A percentile compares a stretch with the other conserved stretches of the same genome.
phyloP scores from a whole-genome alignment of 2,329 filamentous ascomycete species.

The Xylariales sp. region DNA sequence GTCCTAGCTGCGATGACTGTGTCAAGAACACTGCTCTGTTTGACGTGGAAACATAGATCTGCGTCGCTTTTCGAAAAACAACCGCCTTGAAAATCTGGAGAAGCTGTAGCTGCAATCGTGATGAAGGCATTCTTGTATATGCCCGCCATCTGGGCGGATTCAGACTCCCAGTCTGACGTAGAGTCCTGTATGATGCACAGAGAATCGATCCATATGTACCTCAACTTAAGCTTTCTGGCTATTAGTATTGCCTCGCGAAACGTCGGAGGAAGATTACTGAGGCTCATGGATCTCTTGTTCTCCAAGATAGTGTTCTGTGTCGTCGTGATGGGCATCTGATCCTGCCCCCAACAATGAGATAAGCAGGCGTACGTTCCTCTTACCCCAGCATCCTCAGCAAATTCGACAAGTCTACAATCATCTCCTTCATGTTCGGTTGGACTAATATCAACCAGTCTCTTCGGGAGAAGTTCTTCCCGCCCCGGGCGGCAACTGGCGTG shows the following conservation, averaged over 20 bases:
- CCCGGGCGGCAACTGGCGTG: too few species aligned
- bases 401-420: too few species aligned
- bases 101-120: neutral
- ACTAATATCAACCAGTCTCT: too few species aligned
- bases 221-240: neutral
- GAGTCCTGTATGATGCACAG: neutral
- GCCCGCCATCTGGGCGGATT: neutral
- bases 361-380: neutral
- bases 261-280: neutral
- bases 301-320: neutral
- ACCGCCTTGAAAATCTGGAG: too few species aligned
- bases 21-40: too few species aligned
- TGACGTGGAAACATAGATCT: too few species aligned
- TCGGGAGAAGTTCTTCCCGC: too few species aligned
- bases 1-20: too few species aligned
- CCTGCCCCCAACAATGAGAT: neutral
- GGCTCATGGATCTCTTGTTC: neutral
- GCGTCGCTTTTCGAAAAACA: too few species aligned
- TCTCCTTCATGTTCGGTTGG: too few species aligned
- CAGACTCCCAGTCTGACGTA: neutral
- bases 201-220: neutral
- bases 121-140: neutral
- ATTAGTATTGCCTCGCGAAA: neutral
- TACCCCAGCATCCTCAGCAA: too few species aligned
- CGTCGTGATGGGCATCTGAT: neutral